Evolutionary conservation across 345 rosid species (phyloP), one percentile per base, ranked within the genome.

Genomic region (Alliaria petiolata): DNA sequence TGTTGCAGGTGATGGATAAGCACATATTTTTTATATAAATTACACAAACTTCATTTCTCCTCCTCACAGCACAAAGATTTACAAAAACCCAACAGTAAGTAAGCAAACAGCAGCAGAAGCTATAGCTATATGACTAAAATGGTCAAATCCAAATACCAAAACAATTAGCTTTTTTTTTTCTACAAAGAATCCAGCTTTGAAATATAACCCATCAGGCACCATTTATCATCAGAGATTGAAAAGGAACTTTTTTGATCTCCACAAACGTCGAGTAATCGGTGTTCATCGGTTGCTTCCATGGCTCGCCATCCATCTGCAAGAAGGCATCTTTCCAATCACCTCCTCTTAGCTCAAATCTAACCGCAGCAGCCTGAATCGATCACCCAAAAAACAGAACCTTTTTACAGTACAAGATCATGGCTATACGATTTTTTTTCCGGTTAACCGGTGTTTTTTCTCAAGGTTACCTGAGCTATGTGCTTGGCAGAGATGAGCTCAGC

Each of bases 251-350:
- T 72, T 81, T 86, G 5, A 95, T 95, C 76, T 90, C 97, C 43
- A 92, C 85, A 63, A 87, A 78, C 1, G 97, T 85, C 1, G 98
- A 92, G 42, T 81, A 78, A 8, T 92, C 95, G n/a, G 62, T 65
- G 83, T 67, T 85, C 83, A 92, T 67, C 0, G 87, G 93, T 65
- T 95, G 99, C 62, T 87, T 95, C 98, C 99, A 90, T 8, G 98
- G 98, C 78, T 95, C 98, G 0, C 99, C 99, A 51, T 95, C 99
- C 96, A 95, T 95, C 85, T 92, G 99, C 91, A 92, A 78, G 78
- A 66, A 95, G 8, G 89, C 93, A 8, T 90, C 83, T 73, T 71
- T 84, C 97, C 99, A 85, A 47, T 90, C 98, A 52, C 99, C 98
- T 2, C 99, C 95, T 67, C 98, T 81, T 30, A 95, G 58, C 83